These are phyloP conservation scores for Entamoeba histolytica DNA, from an alignment of 208 protist species.

Conservation along the genomic window DNA sequence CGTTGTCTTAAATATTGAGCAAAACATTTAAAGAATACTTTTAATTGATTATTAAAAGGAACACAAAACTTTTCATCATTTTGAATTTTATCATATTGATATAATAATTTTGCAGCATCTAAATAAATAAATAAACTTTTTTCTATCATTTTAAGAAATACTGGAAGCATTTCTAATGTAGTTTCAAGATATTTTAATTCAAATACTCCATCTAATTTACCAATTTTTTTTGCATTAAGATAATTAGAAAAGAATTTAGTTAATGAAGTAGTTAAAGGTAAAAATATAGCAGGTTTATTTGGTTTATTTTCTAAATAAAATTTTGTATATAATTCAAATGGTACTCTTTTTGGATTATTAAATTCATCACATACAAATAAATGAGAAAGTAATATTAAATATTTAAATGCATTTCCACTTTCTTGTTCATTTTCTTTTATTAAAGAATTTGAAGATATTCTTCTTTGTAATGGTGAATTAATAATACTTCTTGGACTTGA, in stretches of 20 bases:
- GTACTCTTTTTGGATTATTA: background rate
- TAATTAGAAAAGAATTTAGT: background rate
- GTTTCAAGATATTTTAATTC: background rate
- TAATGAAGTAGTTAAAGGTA: background rate
- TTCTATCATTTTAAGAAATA: background rate
- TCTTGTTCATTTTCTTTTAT: background rate
- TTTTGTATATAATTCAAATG: background rate
- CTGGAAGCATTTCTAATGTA: background rate
- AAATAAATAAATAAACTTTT: background rate
- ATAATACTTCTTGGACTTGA: no score
- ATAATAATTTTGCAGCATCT: background rate
- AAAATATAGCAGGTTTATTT: background rate
- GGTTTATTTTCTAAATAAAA: background rate
- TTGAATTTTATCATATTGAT: background rate
- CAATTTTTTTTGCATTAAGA: background rate
- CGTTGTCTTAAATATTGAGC: background rate
- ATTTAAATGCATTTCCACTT: background rate
- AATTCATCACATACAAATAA: background rate
- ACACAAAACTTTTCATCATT: background rate
- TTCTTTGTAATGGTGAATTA: no score
- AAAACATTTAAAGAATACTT: background rate
- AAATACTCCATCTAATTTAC: background rate
- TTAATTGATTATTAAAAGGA: background rate
- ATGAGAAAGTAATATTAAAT: background rate
- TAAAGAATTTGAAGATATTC: no score